phyloP scores from a whole-genome alignment of 306 rosid genomes.

The Trifolium repens region DNA sequence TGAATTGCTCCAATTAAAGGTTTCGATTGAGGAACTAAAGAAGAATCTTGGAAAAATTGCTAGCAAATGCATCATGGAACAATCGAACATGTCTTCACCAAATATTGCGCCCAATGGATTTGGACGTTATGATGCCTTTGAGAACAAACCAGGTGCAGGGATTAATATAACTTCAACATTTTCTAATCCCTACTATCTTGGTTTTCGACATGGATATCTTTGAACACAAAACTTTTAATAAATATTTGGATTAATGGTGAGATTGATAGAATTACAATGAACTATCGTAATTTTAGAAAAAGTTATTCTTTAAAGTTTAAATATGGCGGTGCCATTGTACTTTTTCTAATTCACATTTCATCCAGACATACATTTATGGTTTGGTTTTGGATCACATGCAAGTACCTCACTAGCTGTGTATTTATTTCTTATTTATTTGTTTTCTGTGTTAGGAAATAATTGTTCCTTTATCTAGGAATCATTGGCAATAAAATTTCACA shows the following conservation, averaged over 20 bases:
- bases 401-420: slow-evolving; percentile 31
- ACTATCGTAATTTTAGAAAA: too few relatives aligned
- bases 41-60: slow-evolving; percentile 50
- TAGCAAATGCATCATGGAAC: slow-evolving; percentile 45
- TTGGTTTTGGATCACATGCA: slow-evolving; percentile 31
- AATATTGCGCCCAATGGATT: slow-evolving; percentile 26
- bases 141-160: slow-evolving; percentile 34
- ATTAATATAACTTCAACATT: slow-evolving; percentile 31
- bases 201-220: slow-evolving; percentile 47
- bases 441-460: slow-evolving; percentile 38
- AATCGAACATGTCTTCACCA: slow-evolving; percentile 15
- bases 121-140: slow-evolving; percentile 37
- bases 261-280: too few relatives aligned
- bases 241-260: too few relatives aligned
- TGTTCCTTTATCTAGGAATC: slow-evolving; percentile 35
- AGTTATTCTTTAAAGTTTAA: too few relatives aligned
- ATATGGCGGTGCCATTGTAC: too few relatives aligned
- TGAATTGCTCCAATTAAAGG: slow-evolving; percentile 48
- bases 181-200: slow-evolving; percentile 47
- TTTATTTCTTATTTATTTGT: not conserved
- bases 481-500: slow-evolving; percentile 18
- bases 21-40: slow-evolving; percentile 61
- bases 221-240: slow-evolving; percentile 19
- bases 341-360: too few relatives aligned
- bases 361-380: not conserved